Conservation (phyloP, 495 filamentous ascomycete genomes). For the Patellaria atrata region DNA sequence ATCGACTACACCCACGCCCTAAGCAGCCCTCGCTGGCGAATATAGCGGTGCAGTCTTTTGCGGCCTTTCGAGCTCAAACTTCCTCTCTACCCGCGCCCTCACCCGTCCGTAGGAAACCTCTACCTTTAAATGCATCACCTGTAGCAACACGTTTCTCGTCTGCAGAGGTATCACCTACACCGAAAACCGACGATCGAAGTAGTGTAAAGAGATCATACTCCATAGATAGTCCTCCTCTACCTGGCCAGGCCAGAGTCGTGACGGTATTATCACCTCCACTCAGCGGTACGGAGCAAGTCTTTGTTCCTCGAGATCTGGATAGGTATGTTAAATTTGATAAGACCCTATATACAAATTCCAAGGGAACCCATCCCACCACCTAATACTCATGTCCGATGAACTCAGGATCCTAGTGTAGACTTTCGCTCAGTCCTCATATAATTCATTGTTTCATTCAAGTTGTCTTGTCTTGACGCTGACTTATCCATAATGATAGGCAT, state of each 20-base stretch:
- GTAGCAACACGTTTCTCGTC: conserved; percentile 12
- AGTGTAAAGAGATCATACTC: conserved; percentile 13
- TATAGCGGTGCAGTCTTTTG: conserved; percentile 23
- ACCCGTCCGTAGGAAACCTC: conserved; percentile 22
- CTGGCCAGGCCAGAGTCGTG: conserved; percentile 7
- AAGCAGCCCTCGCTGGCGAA: conserved; percentile 20
- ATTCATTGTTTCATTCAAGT: too few relatives aligned
- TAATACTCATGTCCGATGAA: conserved; percentile 1
- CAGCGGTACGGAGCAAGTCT: conserved; percentile 10
- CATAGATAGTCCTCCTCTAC: conserved; percentile 9
- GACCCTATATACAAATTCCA: neutral
- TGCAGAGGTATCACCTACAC: conserved; percentile 11
- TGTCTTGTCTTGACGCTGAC: too few relatives aligned
- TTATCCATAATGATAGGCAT: conserved; percentile 6
- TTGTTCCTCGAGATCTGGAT: conserved; percentile 22
- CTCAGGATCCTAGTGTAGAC: neutral
- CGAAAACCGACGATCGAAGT: conserved; percentile 2
- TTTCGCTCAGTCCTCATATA: too few relatives aligned
- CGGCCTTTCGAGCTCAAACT: conserved; percentile 23
- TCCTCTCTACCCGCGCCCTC: conserved; percentile 20
- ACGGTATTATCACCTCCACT: conserved; percentile 8
- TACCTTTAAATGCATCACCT: conserved; percentile 20
- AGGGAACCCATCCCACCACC: neutral
- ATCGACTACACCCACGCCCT: conserved; percentile 3
- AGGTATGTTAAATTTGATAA: conserved; percentile 13